Evolutionary conservation across 176 grass and related monocot species (phyloP), one percentile per base, ranked within the genome.

Genomic region (Lolium perenne): DNA sequence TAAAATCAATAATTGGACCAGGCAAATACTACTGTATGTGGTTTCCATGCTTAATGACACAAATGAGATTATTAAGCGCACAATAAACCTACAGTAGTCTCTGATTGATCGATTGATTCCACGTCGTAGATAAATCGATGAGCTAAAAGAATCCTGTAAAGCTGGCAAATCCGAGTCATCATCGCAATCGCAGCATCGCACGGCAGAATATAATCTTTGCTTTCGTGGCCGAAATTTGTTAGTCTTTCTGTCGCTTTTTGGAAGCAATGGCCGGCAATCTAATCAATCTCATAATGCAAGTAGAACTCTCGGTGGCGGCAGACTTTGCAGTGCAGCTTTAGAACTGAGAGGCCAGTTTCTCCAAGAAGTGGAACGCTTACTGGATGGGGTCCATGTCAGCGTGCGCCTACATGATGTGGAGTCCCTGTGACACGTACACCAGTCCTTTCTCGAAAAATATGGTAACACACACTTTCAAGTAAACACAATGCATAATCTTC

Each of bases 321-420:
- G n/a, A 23, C 22, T 13, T 62, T 62, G 60, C 10, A 62, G 10
- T 49, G 20, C 43, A 73, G 10, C 43, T 73, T 73, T 73, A n/a
- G 25, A 72, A 72, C 40, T 22, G 18, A 29, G 40, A 72, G 69
- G 41, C 20, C n/a, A 18, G 10, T 45, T 45, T 6, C 2, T 48
- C 20, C 10, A 2, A 6, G 23, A 29, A 73, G 70, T 47, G 70
- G n/a, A 47, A 48, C 43, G 61, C 61, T 62, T 56, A 56, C 54
- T 56, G 5, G 54, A 56, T 47, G 46, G 46, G 57, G 57, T n/a
- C 58, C 58, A 61, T 14, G 62, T 65, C 10, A 65, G n/a, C 11
- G 45, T 48, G 20, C 11, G 43, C 71, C 45, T 23, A 74, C 45
- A 73, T 74, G 71, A 74, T 23, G 71, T 74, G 71, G 71, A 74